phyloP scores from a whole-genome alignment of 306 rosid species.

The Erythrophleum fordii region DNA sequence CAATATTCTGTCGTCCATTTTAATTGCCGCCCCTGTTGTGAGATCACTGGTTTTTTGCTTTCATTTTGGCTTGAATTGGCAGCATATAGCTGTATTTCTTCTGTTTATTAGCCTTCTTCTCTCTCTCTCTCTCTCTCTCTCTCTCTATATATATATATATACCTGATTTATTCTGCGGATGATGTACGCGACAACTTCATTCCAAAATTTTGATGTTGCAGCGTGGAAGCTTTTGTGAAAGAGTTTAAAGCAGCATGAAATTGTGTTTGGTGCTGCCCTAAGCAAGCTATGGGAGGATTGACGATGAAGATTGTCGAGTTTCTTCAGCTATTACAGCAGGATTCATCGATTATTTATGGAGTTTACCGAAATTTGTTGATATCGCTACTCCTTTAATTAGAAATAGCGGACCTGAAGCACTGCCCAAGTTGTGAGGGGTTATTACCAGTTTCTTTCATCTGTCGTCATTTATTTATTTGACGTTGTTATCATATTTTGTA shows the following conservation, averaged over 20 bases:
- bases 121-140: not conserved
- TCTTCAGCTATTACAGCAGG: conserved; percentile 48
- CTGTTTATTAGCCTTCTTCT: not conserved
- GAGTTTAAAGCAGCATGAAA: conserved; percentile 27
- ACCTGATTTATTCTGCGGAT: not conserved
- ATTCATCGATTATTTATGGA: conserved; percentile 41
- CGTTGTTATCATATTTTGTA: conserved; percentile 37
- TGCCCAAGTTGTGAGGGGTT: conserved; percentile 40
- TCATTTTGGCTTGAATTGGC: conserved; percentile 14
- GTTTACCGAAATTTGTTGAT: conserved; percentile 51
- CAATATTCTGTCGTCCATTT: conserved; percentile 16
- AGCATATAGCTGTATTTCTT: not conserved
- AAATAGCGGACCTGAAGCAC: conserved; percentile 35
- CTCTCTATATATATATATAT: too few species aligned
- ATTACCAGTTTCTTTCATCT: conserved; percentile 31
- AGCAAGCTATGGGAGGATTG: conserved; percentile 35
- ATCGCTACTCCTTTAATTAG: conserved; percentile 40
- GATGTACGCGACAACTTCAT: conserved; percentile 2
- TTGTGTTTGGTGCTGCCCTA: conserved; percentile 46
- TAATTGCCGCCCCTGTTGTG: not conserved
- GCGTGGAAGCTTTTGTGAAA: conserved; percentile 78
- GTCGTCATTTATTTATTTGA: conserved; percentile 14
- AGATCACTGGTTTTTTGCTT: not conserved
- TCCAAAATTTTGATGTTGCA: conserved; percentile 41
- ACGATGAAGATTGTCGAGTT: conserved; percentile 25